Conservation (phyloP, 75 land plant genomes). For the Larix kaempferi region DNA sequence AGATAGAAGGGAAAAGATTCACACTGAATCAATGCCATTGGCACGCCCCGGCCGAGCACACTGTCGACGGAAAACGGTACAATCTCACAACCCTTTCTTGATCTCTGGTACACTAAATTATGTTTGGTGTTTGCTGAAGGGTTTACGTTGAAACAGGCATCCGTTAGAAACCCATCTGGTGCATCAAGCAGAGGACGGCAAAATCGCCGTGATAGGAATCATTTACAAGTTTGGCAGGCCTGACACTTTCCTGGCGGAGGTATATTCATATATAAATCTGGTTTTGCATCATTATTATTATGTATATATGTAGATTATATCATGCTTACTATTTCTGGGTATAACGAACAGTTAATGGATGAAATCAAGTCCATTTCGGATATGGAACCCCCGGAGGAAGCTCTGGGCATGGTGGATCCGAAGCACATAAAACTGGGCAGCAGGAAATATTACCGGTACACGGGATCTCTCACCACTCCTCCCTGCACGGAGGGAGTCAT, state of each 20-base stretch:
- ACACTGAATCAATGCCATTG: constrained; percentile 29
- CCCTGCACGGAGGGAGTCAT: constrained; percentile 41
- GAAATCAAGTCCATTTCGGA: neutral
- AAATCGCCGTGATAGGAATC: constrained; percentile 31
- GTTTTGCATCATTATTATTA: no score
- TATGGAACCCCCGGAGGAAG: neutral
- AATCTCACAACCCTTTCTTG: neutral
- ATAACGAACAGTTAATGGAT: neutral
- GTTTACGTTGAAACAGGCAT: constrained; percentile 7
- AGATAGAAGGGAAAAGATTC: constrained; percentile 26
- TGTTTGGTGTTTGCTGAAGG: no score
- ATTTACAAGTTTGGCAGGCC: constrained; percentile 26
- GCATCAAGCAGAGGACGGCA: constrained; percentile 16
- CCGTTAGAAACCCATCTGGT: constrained; percentile 36
- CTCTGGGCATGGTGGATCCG: constrained; percentile 2
- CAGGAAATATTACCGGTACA: constrained; percentile 28
- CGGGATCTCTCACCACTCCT: constrained; percentile 43
- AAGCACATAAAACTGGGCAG: neutral
- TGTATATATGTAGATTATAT: no score
- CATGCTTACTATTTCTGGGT: neutral
- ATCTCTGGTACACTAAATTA: neutral
- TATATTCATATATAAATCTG: neutral
- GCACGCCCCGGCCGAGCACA: constrained; percentile 45
- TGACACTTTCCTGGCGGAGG: constrained; percentile 27
- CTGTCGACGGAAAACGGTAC: constrained; percentile 35